Evolutionary conservation across 768 basidiomycete species (phyloP).

Genomic region (Thelephora aurantiotincta): DNA sequence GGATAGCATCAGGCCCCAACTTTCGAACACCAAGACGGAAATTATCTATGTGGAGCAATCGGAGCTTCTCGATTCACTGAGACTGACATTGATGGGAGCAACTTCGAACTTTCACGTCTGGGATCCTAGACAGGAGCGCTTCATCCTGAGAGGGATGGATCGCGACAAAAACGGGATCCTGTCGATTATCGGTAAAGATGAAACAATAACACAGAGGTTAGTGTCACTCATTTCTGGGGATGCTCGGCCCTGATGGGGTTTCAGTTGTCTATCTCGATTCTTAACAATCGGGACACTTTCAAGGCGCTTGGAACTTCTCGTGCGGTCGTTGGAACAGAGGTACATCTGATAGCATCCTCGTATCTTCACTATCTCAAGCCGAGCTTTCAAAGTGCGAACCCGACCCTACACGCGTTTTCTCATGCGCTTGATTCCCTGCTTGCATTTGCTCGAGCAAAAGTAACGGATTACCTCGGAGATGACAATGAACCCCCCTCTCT

Average conservation of each 20-base stretch:
- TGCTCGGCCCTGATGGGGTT: neutral
- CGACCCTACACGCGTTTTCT: conserved; percentile 7
- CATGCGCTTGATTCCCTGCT: conserved; percentile 15
- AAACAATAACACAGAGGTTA: conserved; percentile 43
- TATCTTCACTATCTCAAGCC: no score
- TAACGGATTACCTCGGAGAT: no score
- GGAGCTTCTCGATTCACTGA: conserved; percentile 39
- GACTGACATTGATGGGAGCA: conserved; percentile 44
- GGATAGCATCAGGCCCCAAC: conserved; percentile 33
- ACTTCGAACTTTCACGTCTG: conserved; percentile 57
- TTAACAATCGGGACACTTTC: conserved; percentile 52
- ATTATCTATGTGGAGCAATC: conserved; percentile 30
- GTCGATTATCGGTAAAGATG: conserved; percentile 43
- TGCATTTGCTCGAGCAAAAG: conserved; percentile 10
- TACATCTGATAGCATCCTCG: neutral
- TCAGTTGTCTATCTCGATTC: conserved; percentile 38
- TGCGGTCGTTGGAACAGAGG: conserved; percentile 9
- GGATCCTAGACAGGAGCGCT: conserved; percentile 40
- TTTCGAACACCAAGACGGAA: conserved; percentile 23
- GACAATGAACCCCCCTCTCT: conserved; percentile 3
- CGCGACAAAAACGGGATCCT: conserved; percentile 23
- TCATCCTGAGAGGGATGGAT: conserved; percentile 30
- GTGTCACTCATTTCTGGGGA: neutral
- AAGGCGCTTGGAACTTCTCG: conserved; percentile 48
- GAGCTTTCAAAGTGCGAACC: neutral